phyloP scores from a whole-genome alignment of 2,329 filamentous ascomycete genomes.

The Exophiala viscosa region DNA sequence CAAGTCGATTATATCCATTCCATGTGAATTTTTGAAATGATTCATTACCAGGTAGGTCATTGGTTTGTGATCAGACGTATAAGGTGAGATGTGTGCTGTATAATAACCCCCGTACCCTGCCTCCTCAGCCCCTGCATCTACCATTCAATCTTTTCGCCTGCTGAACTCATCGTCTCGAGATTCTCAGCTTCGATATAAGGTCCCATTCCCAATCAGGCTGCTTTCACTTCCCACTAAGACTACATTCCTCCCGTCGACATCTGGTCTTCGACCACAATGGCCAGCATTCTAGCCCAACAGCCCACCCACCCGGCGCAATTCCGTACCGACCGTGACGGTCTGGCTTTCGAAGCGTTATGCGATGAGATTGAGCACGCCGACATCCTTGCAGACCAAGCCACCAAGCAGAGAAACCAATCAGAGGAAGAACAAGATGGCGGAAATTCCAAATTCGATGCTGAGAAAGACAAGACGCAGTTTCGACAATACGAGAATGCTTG shows the following conservation, averaged over 20 bases:
- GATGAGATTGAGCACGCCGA: conserved; percentile 60
- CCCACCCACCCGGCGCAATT: conserved; percentile 18
- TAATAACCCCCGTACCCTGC: conserved; percentile 1
- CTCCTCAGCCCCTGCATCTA: background rate
- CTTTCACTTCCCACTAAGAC: no score
- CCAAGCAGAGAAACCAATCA: conserved; percentile 40
- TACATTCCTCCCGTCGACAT: no score
- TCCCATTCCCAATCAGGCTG: no score
- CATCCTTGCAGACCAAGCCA: conserved; percentile 54
- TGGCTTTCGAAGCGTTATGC: conserved; percentile 56
- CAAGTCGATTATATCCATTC: conserved; percentile 4
- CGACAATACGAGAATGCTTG: conserved; percentile 79
- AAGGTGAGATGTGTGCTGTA: background rate
- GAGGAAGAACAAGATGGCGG: conserved; percentile 39
- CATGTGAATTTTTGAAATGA: background rate
- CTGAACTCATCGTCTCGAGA: background rate
- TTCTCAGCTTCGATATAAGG: no score
- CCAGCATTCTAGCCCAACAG: conserved; percentile 19
- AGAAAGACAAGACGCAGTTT: conserved; percentile 77
- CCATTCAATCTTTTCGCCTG: background rate
- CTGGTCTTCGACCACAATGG: conserved; percentile 10
- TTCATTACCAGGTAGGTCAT: conserved; percentile 1
- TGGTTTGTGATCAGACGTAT: background rate
- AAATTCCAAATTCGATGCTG: conserved; percentile 64
- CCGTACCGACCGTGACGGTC: conserved; percentile 49